Evolutionary conservation across 2,329 filamentous ascomycete species (phyloP).

Genomic region (Epicoccum nigrum): DNA sequence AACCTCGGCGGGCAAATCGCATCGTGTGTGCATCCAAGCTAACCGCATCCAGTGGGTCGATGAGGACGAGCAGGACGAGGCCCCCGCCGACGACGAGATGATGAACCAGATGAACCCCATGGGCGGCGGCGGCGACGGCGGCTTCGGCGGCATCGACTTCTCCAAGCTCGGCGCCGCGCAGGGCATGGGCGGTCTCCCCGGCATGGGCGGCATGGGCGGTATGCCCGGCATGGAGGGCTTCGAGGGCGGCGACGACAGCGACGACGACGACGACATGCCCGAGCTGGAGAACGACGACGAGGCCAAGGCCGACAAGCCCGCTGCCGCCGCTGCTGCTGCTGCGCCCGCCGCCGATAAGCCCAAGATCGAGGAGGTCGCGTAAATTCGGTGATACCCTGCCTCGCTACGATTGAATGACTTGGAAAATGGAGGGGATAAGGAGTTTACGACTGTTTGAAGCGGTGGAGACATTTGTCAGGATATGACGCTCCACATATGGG

Average conservation of each 20-base stretch:
- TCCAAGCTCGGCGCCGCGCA: conserved; percentile 72
- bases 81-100: conserved; percentile 82
- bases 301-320: conserved; percentile 39
- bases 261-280: conserved; percentile 77
- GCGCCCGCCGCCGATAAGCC: conserved; percentile 43
- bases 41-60: conserved; percentile 75
- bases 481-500: too few relatives aligned
- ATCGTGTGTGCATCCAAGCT: too few relatives aligned
- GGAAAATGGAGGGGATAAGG: conserved; percentile 2
- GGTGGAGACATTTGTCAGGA: neutral
- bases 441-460: conserved; percentile 13
- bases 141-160: conserved; percentile 90
- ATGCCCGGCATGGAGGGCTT: conserved; percentile 42
- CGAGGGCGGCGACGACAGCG: conserved; percentile 61
- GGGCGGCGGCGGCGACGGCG: conserved; percentile 60
- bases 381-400: conserved; percentile 20
- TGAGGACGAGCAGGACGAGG: conserved; percentile 96
- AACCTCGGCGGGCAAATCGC: too few relatives aligned
- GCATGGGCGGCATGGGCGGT: conserved; percentile 31
- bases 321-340: too few relatives aligned
- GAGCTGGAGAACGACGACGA: conserved; percentile 59
- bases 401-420: conserved; percentile 20
- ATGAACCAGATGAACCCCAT: conserved; percentile 62
- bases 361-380: conserved; percentile 56
- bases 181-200: conserved; percentile 42